A percentile compares a stretch with the other conserved stretches of the same genome.
Evolutionary conservation across 352 stramenopile genomes (phyloP).

Genomic region (Aphanomyces cochlioides): DNA sequence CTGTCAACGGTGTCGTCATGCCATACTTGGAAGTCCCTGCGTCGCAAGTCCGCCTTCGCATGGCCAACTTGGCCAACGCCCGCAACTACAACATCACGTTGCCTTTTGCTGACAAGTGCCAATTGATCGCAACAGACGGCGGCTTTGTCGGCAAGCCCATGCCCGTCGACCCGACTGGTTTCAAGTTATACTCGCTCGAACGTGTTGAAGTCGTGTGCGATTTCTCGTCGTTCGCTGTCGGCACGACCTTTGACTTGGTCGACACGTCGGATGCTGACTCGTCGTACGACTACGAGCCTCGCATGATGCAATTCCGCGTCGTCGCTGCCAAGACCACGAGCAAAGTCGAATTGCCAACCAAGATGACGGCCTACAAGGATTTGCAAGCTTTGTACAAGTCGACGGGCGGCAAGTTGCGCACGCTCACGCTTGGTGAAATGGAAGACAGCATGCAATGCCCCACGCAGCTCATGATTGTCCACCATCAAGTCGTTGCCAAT

Average conservation of each 20-base stretch:
- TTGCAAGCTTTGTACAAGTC: slow-evolving; percentile 53
- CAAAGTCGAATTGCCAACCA: slow-evolving; percentile 41
- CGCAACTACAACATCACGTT: slow-evolving; percentile 74
- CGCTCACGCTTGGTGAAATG: slow-evolving; percentile 54
- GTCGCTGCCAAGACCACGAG: slow-evolving; percentile 39
- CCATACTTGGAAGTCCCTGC: slow-evolving; percentile 56
- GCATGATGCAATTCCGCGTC: slow-evolving; percentile 55
- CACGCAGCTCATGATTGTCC: slow-evolving; percentile 45
- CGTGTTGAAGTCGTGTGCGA: slow-evolving; percentile 59
- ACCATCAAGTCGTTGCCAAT: slow-evolving; percentile 53
- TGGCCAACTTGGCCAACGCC: slow-evolving; percentile 58
- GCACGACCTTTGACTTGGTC: slow-evolving; percentile 46
- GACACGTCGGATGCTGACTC: slow-evolving; percentile 44
- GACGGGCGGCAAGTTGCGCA: slow-evolving; percentile 46
- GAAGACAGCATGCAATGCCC: slow-evolving; percentile 45
- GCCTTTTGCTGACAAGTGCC: slow-evolving; percentile 57
- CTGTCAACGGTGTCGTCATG: slow-evolving; percentile 68
- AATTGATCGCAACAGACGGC: slow-evolving; percentile 59
- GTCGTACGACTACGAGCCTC: slow-evolving; percentile 44
- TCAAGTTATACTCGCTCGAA: slow-evolving; percentile 59
- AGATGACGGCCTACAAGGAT: slow-evolving; percentile 46
- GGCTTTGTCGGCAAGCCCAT: slow-evolving; percentile 49
- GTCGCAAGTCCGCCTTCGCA: slow-evolving; percentile 56
- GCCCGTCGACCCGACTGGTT: slow-evolving; percentile 28
- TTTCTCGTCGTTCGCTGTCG: slow-evolving; percentile 43